Conservation (phyloP, 352 stramenopile genomes). For the Bremia lactucae region DNA sequence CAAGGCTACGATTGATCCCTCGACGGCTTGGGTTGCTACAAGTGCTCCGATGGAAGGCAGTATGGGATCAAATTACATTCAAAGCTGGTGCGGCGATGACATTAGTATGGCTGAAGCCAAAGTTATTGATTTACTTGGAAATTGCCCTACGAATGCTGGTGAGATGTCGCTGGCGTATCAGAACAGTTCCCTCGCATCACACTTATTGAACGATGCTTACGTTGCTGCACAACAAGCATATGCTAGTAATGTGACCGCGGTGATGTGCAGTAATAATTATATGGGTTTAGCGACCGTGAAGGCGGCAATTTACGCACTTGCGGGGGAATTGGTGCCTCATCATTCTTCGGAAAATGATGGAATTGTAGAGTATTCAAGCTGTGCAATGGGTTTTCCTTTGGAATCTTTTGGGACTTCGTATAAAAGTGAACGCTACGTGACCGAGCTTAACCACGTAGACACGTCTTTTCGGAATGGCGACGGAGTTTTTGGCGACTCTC, state of each 20-base stretch:
- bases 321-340: constrained; percentile 21
- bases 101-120: constrained; percentile 11
- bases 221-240: constrained; percentile 19
- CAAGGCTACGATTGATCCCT: constrained; percentile 20
- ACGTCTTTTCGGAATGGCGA: constrained; percentile 49
- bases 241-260: constrained; percentile 13
- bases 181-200: constrained; percentile 11
- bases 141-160: constrained; percentile 30
- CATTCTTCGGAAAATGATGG: constrained; percentile 30
- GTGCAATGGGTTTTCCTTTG: constrained; percentile 18
- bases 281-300: constrained; percentile 24
- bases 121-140: constrained; percentile 25
- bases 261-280: constrained; percentile 29
- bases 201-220: constrained; percentile 14
- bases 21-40: constrained; percentile 26
- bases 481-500: constrained; percentile 28
- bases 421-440: constrained; percentile 29
- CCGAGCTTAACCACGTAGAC: constrained; percentile 48
- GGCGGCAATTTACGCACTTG: constrained; percentile 18
- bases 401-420: constrained; percentile 28
- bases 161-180: constrained; percentile 26
- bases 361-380: constrained; percentile 43
- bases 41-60: constrained; percentile 32
- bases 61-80: constrained; percentile 39
- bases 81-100: constrained; percentile 23